Percentiles rank a stretch among this genome's conserved stretches.
Conservation (phyloP, 805 yeast species). For the Candida ponderosae region DNA sequence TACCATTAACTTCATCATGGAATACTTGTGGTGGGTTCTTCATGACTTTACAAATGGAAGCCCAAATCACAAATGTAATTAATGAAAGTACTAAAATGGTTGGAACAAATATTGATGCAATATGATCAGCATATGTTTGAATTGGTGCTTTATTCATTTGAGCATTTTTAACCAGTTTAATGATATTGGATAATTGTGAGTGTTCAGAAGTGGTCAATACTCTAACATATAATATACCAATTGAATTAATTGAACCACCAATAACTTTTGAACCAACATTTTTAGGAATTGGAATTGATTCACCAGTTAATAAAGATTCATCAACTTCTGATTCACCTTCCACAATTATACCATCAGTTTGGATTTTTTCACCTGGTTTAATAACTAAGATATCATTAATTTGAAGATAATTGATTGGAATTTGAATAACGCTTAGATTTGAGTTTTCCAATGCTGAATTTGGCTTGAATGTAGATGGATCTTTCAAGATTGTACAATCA, state of each 20-base stretch:
- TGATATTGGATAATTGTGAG: slow-evolving; percentile 84
- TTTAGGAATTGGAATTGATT: slow-evolving; percentile 70
- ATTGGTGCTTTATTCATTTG: slow-evolving; percentile 87
- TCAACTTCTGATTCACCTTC: slow-evolving; percentile 79
- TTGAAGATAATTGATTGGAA: slow-evolving; percentile 76
- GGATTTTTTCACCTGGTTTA: slow-evolving; percentile 80
- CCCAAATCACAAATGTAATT: slow-evolving; percentile 63
- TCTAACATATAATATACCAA: slow-evolving; percentile 59
- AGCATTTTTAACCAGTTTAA: slow-evolving; percentile 79
- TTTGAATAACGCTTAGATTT: slow-evolving; percentile 30
- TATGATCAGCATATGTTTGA: slow-evolving; percentile 77
- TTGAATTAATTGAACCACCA: slow-evolving; percentile 89
- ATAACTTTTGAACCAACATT: slow-evolving; percentile 52
- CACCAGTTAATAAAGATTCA: slow-evolving; percentile 91
- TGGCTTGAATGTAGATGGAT: slow-evolving; percentile 17
- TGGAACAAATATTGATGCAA: slow-evolving; percentile 85
- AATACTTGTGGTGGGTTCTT: slow-evolving; percentile 42
- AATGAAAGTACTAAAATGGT: slow-evolving; percentile 53
- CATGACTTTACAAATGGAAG: slow-evolving; percentile 28
- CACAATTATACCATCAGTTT: slow-evolving; percentile 83
- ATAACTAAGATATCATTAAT: slow-evolving; percentile 68
- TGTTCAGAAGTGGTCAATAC: slow-evolving; percentile 72
- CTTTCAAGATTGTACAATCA: slow-evolving; percentile 55
- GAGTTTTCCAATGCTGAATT: slow-evolving; percentile 13
- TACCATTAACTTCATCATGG: slow-evolving; percentile 37